Evolutionary conservation across 1,284 basidiomycete species (phyloP), one percentile per base, ranked within the genome.

Genomic region (Ustilago hordei): DNA sequence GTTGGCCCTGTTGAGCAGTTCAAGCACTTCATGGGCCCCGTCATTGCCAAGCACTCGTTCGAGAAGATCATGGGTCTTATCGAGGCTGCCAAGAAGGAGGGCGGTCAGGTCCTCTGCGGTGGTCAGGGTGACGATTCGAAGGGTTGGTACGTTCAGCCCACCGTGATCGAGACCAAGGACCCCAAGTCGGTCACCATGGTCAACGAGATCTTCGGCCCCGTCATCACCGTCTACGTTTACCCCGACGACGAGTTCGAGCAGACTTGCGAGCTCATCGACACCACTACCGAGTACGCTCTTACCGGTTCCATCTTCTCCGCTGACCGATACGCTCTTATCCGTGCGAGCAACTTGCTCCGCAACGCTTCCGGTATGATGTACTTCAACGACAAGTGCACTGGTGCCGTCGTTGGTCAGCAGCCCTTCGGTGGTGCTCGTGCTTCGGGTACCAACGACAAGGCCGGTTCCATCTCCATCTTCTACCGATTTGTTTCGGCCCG

Each of bases 391-490:
- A 87, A 87, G 80, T 96, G 93, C 87, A 98, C 96, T 0, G 96
- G 96, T 68, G 96, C 96, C 35, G 84, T 86, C 50, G 85, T 86
- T 8, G 85, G 85, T 32, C 95, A 98, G 87, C 96, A 99, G 87
- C 95, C 96, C 7, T 99, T 99, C 86, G 96, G 96, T 63, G 97
- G 96, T 64, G 94, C 91, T 7, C 91, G 96, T 54, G 94, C 90
- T 28, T 94, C 93, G 81, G 96, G 97, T 35, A 99, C 97, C 75
- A 98, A 98, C 89, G 97, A 99, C 88, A 99, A 98, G 89, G 93
- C 95, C 0, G 96, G 96, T 15, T 94, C 93, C 77, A 92, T 95
- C 79, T 91, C 90, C 81, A 93, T 98, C 85, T 95, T 86, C 72
- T 84, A 81, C 78, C 83, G 84, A 43, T 86, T 87, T 62, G 81